phyloP scores from a whole-genome alignment of 768 basidiomycete genomes.

The Myochromella boudieri region DNA sequence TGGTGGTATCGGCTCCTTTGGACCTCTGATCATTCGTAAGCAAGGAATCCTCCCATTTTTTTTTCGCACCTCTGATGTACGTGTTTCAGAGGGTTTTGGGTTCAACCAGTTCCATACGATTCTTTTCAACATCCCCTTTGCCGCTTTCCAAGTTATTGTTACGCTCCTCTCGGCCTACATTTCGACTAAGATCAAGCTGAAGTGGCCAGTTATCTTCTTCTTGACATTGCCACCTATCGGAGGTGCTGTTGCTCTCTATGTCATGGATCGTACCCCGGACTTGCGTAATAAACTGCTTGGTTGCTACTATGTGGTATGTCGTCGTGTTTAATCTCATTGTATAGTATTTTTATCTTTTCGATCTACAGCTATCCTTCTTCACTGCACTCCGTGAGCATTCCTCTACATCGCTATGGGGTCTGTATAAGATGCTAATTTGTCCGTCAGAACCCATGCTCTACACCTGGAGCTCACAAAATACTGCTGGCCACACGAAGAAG shows the following conservation, averaged over 20 bases:
- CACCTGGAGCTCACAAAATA: slow-evolving; percentile 40
- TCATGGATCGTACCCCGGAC: slow-evolving; percentile 29
- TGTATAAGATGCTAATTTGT: background rate
- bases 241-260: slow-evolving; percentile 33
- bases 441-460: slow-evolving; percentile 37
- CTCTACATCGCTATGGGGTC: background rate
- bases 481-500: slow-evolving; percentile 44
- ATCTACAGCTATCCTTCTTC: slow-evolving; percentile 32
- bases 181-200: slow-evolving; percentile 36
- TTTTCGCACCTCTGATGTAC: background rate
- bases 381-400: slow-evolving; percentile 31
- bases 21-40: slow-evolving; percentile 43
- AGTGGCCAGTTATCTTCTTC: slow-evolving; percentile 36
- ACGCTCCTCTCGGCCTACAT: slow-evolving; percentile 34
- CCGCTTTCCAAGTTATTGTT: slow-evolving; percentile 38
- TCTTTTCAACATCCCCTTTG: slow-evolving; percentile 50
- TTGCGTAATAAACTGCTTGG: slow-evolving; percentile 30
- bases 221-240: slow-evolving; percentile 38
- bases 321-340: background rate
- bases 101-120: slow-evolving; percentile 41
- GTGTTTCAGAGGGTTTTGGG: slow-evolving; percentile 33
- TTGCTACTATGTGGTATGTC: slow-evolving; percentile 39
- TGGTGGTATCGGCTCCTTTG: slow-evolving; percentile 43
- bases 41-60: slow-evolving; percentile 4
- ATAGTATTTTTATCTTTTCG: background rate